A percentile compares a stretch with the other conserved stretches of the same genome.
Conservation (phyloP, 2,329 filamentous ascomycete species). For the Trichoderma breve region DNA sequence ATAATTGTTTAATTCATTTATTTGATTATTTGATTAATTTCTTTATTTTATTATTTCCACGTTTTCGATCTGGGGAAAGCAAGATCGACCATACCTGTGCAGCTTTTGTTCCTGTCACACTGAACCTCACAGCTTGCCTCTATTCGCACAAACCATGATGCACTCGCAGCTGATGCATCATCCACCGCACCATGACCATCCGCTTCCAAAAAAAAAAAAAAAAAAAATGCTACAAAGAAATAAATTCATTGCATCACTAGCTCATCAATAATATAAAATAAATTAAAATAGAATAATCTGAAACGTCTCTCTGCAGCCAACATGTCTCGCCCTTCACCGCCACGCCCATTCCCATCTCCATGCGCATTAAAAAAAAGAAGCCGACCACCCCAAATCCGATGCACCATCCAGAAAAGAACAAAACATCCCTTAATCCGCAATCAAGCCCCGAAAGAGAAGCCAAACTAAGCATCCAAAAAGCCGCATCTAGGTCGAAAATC, state of each 20-base stretch:
- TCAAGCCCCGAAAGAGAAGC: neutral
- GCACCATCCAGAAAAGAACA: neutral
- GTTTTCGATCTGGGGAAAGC: neutral
- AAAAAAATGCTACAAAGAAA: neutral
- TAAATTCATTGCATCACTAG: neutral
- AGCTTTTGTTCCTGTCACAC: neutral
- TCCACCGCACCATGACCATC: neutral
- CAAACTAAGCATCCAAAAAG: neutral
- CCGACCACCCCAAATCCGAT: neutral
- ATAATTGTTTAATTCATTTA: neutral
- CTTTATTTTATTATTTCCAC: neutral
- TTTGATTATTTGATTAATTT: neutral
- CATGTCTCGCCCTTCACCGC: constrained; percentile 12
- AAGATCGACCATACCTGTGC: neutral
- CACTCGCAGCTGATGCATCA: neutral
- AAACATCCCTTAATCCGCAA: neutral
- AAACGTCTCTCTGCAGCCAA: constrained; percentile 1
- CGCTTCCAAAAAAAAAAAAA: neutral
- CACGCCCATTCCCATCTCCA: neutral
- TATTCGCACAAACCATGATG: neutral
- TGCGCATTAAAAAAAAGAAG: neutral
- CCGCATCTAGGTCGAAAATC: neutral
- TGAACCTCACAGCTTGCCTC: neutral
- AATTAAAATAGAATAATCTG: neutral
- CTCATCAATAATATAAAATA: neutral